These are phyloP conservation scores for Fusarium nelsonii DNA, from an alignment of 2,329 filamentous ascomycete genomes.

Conservation along the genomic window DNA sequence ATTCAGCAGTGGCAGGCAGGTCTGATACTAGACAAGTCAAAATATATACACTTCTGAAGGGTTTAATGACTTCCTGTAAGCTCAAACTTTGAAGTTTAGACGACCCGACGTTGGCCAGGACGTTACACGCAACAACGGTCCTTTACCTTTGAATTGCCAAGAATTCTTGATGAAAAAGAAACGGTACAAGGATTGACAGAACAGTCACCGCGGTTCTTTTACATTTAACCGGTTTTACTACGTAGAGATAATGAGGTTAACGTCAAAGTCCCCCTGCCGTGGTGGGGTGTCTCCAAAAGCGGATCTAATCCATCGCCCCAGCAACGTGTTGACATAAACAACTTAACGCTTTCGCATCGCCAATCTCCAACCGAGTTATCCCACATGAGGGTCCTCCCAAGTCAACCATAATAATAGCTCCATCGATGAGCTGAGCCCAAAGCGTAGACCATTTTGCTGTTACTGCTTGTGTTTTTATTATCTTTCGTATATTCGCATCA, in stretches of 20 bases:
- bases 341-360: conserved; percentile 41
- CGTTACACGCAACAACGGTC: not conserved
- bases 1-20: too few relatives aligned
- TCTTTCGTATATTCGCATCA: conserved; percentile 38
- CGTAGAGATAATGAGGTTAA: not conserved
- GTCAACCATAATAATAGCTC: conserved; percentile 46
- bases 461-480: conserved; percentile 5
- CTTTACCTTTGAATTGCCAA: not conserved
- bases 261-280: not conserved
- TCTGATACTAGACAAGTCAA: not conserved
- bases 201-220: not conserved
- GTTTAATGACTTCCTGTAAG: not conserved
- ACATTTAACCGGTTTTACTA: conserved; percentile 1
- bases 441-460: conserved; percentile 24
- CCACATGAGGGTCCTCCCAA: conserved; percentile 38
- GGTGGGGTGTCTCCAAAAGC: conserved; percentile 19
- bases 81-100: not conserved
- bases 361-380: conserved; percentile 46
- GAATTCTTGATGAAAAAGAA: not conserved
- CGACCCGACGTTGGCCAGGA: not conserved
- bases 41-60: not conserved
- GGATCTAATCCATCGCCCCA: conserved; percentile 24
- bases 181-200: not conserved
- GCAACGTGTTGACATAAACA: conserved; percentile 45
- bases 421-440: conserved; percentile 27